Evolutionary conservation across 2,329 filamentous ascomycete species (phyloP), one percentile per base, ranked within the genome.

Genomic region (Fusarium nygamai): DNA sequence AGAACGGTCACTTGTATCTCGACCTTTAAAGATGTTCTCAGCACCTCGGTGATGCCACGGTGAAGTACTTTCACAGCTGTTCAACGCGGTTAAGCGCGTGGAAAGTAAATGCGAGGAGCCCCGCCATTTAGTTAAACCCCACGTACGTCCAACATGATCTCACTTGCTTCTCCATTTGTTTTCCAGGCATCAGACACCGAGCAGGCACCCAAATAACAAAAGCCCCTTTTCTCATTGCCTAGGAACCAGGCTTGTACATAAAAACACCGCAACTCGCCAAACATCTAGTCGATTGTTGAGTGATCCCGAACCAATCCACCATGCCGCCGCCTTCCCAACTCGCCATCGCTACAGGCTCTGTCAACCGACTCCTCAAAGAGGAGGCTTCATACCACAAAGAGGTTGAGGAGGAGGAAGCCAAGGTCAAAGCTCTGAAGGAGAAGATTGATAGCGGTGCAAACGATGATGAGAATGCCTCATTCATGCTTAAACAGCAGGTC

Each of bases 351-450:
- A 96, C 94, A 31, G 90, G 92, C 71, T 91, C 94, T 27, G 90
- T 98, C 76, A 87, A 89, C 78, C 94, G 96, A 67, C 90, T 98
- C 54, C 90, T 98, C 75, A 98, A 97, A 84, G 96, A 99, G 83
- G 94, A 98, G 83, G 87, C 89, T 44, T 96, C 92, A 78, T 98
- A 99, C 85, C 93, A 95, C 86, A 93, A 93, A 81, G 96, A 99
- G 83, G 88, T 95, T 27, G 86, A 89, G 73, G 87, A 92, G 74
- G 95, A 98, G 81, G 88, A 93, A 77, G 88, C 89, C 70, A 90
- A 93, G 64, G 89, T 97, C 73, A 85, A 89, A 81, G 90, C 91
- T 81, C 87, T 97, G 24, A 88, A 92, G 81, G 85, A 87, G 50
- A 90, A 93, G 76, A 82, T 90, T 38, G 82, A 86, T 47, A 82